phyloP scores from a whole-genome alignment of 2,329 filamentous ascomycete species.

The Penicillium sp. region DNA sequence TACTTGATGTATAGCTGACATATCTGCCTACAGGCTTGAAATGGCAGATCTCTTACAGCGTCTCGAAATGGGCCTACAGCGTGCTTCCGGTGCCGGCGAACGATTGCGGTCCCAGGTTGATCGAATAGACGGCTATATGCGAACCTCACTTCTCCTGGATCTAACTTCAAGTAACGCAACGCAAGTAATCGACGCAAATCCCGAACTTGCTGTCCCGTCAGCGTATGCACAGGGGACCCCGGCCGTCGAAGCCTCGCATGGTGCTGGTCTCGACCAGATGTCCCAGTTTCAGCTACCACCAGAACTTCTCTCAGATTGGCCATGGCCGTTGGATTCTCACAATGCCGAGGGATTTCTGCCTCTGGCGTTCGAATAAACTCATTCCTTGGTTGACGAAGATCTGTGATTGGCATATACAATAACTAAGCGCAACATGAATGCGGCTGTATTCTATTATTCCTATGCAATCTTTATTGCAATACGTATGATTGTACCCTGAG shows the following conservation, averaged over 20 bases:
- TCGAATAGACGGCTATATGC: conserved; percentile 48
- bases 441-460: not conserved
- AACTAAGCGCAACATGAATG: not conserved
- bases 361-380: not conserved
- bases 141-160: conserved; percentile 13
- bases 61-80: conserved; percentile 45
- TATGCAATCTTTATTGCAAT: not conserved
- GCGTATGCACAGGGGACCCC: not conserved
- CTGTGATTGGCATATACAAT: not conserved
- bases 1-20: not conserved
- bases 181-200: not conserved
- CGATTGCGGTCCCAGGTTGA: conserved; percentile 45
- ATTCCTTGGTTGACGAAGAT: not conserved
- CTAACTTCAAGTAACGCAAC: not conserved
- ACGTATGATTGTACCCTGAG: not conserved
- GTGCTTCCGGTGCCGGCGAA: conserved; percentile 40
- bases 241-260: not conserved
- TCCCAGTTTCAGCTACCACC: not conserved
- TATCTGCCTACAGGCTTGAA: conserved; percentile 27
- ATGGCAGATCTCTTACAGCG: conserved; percentile 49
- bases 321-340: not conserved
- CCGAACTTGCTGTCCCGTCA: not conserved
- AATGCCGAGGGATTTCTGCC: not conserved
- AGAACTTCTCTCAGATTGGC: not conserved
- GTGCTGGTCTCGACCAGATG: not conserved